phyloP scores from a whole-genome alignment of 306 rosid genomes.

The Vigna unguiculata region DNA sequence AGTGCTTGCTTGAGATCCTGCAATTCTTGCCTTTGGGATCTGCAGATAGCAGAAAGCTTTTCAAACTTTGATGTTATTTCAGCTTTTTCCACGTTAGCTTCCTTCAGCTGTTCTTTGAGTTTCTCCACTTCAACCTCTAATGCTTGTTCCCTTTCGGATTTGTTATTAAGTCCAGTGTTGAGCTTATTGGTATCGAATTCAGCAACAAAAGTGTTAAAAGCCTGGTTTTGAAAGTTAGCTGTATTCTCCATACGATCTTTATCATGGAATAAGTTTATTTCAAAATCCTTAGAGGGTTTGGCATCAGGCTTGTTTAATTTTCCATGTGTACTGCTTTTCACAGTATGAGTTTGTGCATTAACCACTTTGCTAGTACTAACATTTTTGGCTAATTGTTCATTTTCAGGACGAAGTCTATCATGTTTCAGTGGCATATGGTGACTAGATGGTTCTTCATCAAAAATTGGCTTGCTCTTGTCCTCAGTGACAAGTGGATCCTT shows the following conservation, averaged over 20 bases:
- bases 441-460: conserved; percentile 74
- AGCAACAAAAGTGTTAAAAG: conserved; percentile 84
- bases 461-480: conserved; percentile 59
- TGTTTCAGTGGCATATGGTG: conserved; percentile 51
- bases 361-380: conserved; percentile 57
- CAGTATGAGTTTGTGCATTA: conserved; percentile 48
- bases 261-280: conserved; percentile 64
- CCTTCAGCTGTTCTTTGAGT: conserved; percentile 84
- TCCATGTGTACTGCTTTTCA: conserved; percentile 55
- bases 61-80: conserved; percentile 92
- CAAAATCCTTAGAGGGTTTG: conserved; percentile 68
- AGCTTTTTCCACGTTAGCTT: conserved; percentile 68
- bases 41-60: conserved; percentile 92
- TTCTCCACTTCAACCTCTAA: conserved; percentile 81
- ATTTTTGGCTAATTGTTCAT: conserved; percentile 60
- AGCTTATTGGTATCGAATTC: conserved; percentile 74
- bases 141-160: conserved; percentile 67
- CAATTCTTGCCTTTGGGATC: conserved; percentile 94
- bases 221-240: conserved; percentile 61
- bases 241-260: conserved; percentile 52
- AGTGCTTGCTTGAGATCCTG: conserved; percentile 93
- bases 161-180: conserved; percentile 54
- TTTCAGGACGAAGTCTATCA: conserved; percentile 54
- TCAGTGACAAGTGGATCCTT: conserved; percentile 53
- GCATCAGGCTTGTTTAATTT: conserved; percentile 57